Conservation (phyloP, 169 alveolate species). For the Plasmodium relictum region DNA sequence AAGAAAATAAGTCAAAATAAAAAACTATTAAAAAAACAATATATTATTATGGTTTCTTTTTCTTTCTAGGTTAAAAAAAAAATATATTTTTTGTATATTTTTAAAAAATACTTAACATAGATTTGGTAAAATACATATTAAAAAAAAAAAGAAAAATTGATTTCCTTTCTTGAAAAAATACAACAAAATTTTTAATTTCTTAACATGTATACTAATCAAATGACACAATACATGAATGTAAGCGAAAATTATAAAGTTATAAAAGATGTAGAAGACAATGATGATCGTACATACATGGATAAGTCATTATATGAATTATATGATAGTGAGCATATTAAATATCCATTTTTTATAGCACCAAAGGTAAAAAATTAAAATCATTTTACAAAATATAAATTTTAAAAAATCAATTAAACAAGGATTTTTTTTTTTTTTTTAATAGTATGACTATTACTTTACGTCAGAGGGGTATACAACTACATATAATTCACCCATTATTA, state of each 20-base stretch:
- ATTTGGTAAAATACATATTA: neutral
- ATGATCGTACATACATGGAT: neutral
- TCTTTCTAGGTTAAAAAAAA: too few relatives aligned
- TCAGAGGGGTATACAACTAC: neutral
- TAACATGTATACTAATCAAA: neutral
- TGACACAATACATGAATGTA: neutral
- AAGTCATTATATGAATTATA: neutral
- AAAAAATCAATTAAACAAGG: neutral
- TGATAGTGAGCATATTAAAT: neutral
- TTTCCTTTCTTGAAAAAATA: neutral
- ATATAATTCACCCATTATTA: neutral
- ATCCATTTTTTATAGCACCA: conserved; percentile 7
- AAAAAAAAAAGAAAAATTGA: neutral
- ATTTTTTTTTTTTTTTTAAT: neutral
- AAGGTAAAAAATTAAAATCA: neutral
- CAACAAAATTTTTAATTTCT: neutral
- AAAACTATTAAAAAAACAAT: too few relatives aligned
- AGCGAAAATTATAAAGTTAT: neutral
- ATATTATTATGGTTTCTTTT: too few relatives aligned
- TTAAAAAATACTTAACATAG: neutral
- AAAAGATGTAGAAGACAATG: neutral
- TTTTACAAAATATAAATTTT: neutral
- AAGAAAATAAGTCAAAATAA: too few relatives aligned
- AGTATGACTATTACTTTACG: conserved; percentile 11
- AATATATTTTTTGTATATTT: too few relatives aligned